Conservation (phyloP, 176 grass and related monocot genomes). For the Ampelocalamus luodianensis region DNA sequence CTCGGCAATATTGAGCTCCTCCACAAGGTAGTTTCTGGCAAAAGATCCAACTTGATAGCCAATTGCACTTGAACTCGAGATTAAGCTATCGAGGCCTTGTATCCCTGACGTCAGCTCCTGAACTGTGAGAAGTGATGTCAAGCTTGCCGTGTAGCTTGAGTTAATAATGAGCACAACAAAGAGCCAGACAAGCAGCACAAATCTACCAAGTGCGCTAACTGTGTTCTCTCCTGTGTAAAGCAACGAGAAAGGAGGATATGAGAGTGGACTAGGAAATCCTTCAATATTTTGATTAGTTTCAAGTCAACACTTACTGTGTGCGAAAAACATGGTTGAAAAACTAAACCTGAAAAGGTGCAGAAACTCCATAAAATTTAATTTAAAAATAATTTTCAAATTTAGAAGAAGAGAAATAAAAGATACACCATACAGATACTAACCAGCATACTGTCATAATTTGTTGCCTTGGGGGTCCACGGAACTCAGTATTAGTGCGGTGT, state of each 20-base stretch:
- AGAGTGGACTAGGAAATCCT: conserved; percentile 29
- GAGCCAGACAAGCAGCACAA: conserved; percentile 83
- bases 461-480: conserved; percentile 76
- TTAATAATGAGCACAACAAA: conserved; percentile 91
- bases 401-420: background rate
- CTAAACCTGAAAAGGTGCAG: conserved; percentile 83
- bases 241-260: conserved; percentile 38
- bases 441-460: conserved; percentile 87
- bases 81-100: conserved; percentile 75
- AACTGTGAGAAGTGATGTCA: conserved; percentile 94
- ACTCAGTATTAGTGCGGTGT: conserved; percentile 82
- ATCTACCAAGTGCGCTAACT: conserved; percentile 75
- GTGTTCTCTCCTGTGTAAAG: conserved; percentile 92
- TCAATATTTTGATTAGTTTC: conserved; percentile 30
- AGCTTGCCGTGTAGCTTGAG: conserved; percentile 92
- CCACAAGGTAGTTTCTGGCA: conserved; percentile 72
- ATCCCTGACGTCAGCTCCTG: conserved; percentile 79
- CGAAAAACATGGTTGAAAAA: conserved; percentile 90
- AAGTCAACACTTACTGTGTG: conserved; percentile 69
- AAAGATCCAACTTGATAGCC: conserved; percentile 87
- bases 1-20: conserved; percentile 64
- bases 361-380: conserved; percentile 21
- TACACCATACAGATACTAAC: conserved; percentile 46
- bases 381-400: background rate
- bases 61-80: conserved; percentile 61